phyloP scores from a whole-genome alignment of 441 rosid species.

The Viola pubescens region DNA sequence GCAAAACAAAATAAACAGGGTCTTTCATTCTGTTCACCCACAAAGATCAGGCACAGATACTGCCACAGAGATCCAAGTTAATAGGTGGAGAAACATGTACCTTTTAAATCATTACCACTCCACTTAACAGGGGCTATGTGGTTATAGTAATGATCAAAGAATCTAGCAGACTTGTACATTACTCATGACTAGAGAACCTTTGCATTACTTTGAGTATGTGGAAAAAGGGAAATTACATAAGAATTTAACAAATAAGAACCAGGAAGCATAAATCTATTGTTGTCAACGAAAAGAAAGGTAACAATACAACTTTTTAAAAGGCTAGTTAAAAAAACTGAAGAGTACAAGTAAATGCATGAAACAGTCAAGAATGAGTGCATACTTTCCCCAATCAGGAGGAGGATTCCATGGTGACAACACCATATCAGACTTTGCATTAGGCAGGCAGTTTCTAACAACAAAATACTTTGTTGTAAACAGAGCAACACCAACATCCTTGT shows the following conservation, averaged over 20 bases:
- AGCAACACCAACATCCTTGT: conserved; percentile 91
- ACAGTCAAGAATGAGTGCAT: conserved; percentile 22
- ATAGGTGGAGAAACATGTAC: too few species aligned
- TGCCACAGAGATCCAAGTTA: too few species aligned
- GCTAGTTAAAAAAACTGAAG: not conserved
- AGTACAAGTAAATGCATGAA: conserved; percentile 10
- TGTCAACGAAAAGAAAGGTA: not conserved
- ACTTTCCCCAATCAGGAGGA: conserved; percentile 99
- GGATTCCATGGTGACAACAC: conserved; percentile 96
- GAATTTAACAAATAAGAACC: not conserved
- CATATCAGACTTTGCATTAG: conserved; percentile 79
- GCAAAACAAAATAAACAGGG: too few species aligned
- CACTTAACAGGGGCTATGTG: too few species aligned
- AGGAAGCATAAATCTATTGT: not conserved
- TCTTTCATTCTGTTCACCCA: too few species aligned
- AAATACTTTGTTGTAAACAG: conserved; percentile 74
- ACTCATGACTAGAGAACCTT: too few species aligned
- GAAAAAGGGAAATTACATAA: too few species aligned
- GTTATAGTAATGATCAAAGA: too few species aligned
- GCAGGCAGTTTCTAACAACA: conserved; percentile 78
- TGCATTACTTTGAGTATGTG: too few species aligned
- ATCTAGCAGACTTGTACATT: too few species aligned
- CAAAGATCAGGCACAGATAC: too few species aligned
- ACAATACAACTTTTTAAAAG: not conserved
- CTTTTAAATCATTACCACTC: too few species aligned